These are phyloP conservation scores for Malus hybrid DNA, from an alignment of 331 rosid species.

Conservation along the genomic window DNA sequence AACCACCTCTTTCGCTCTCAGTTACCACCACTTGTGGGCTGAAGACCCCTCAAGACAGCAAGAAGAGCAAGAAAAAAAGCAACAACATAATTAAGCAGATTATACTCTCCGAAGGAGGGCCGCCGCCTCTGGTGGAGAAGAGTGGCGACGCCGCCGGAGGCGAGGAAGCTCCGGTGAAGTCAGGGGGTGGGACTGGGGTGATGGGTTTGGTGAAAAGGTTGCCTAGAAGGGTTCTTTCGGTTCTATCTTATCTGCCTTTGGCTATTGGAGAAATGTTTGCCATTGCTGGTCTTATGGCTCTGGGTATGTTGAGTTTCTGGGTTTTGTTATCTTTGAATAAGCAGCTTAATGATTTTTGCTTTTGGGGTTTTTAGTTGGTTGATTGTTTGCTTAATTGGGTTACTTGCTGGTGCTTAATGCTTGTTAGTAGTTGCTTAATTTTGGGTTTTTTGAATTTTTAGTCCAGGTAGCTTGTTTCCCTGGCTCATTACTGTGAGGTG, in stretches of 20 bases:
- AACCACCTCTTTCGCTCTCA: slow-evolving; percentile 11
- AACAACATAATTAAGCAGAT: slow-evolving; percentile 47
- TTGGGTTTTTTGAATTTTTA: neutral
- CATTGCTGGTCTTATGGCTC: slow-evolving; percentile 75
- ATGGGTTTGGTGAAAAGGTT: slow-evolving; percentile 34
- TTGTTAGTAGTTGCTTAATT: neutral
- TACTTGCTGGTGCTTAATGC: neutral
- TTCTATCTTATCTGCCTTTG: slow-evolving; percentile 81
- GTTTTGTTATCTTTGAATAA: neutral
- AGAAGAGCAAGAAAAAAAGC: slow-evolving; percentile 23
- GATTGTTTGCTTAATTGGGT: neutral
- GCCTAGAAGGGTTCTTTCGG: slow-evolving; percentile 44
- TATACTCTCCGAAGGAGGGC: slow-evolving; percentile 52
- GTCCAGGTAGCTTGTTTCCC: neutral
- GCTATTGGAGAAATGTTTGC: slow-evolving; percentile 94
- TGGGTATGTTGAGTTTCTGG: slow-evolving; percentile 37
- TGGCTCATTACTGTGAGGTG: neutral
- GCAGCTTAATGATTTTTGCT: neutral
- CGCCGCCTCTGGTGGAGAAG: slow-evolving; percentile 53
- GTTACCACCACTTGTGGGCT: slow-evolving; percentile 34
- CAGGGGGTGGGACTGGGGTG: slow-evolving; percentile 27
- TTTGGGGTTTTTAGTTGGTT: neutral
- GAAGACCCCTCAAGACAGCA: slow-evolving; percentile 40
- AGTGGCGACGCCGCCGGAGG: slow-evolving; percentile 11
- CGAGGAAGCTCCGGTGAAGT: slow-evolving; percentile 21